Base-by-base conservation (phyloP, 2,329 filamentous ascomycete species). In the Coleophoma cylindrospora region DNA sequence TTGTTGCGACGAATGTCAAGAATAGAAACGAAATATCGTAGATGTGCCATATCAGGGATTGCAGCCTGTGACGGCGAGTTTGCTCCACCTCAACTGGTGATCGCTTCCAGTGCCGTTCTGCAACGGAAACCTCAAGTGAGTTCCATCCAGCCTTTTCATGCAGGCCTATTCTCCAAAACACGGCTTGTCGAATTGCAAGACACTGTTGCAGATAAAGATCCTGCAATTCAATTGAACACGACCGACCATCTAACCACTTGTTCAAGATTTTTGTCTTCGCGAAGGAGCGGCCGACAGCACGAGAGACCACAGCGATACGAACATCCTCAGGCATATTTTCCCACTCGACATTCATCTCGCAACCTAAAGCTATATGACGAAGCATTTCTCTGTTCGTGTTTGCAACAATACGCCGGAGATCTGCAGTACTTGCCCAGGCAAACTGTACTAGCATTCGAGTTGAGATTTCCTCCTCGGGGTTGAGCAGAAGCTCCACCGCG, bases 391-490 rank as follows among this genome's bases (percentile, higher is more conserved):
- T 54, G 44, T 65, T 66, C 7, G 63, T 66, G 37, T 60, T 62
- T 8, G 57, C 54, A 34, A 59, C 51, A 17, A 68, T 59, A 32
- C 57, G 55, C 9, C 54, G 44, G 2, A 69, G 54, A 1, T 53
- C 56, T 9, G 50, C 43, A 19, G 59, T 52, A 37, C 65, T 60
- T 37, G 60, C 61, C 15, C 58, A 59, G 7, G 64, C 61, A 8
- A 70, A 55, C 49, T 70, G 65, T 14, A 68, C 61, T 34, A 65
- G 61, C 47, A 69, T 62, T 10, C 66, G 55, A 21, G 59, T 62
- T 3, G 65, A 64, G 21, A 68, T 47, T 11, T 51, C 45, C 14
- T 58, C 53, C 2, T 57, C 60, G 37, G 59, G 59, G 22, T 58
- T 56, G 12, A 67, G 53, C 43, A 68, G 61, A 48, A 67, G 66